These are phyloP conservation scores for Vigna angularis DNA, from an alignment of 306 rosid species.

Conservation along the genomic window DNA sequence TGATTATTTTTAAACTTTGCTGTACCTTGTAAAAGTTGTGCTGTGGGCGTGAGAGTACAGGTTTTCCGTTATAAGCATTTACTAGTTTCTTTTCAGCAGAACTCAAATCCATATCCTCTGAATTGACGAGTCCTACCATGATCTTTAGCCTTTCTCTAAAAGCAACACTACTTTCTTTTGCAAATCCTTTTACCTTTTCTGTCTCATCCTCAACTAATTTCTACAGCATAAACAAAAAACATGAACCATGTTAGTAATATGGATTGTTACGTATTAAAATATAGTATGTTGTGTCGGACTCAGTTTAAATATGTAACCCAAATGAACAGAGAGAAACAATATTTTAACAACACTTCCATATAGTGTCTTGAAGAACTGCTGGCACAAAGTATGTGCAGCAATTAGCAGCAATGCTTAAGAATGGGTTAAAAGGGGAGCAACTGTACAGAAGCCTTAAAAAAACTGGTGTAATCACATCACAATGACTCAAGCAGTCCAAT, in stretches of 20 bases:
- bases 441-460: background rate
- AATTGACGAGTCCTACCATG: conserved; percentile 87
- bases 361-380: background rate
- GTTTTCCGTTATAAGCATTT: conserved; percentile 84
- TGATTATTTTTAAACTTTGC: background rate
- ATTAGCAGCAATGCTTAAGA: background rate
- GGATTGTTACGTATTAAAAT: background rate
- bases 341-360: background rate
- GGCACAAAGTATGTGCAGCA: background rate
- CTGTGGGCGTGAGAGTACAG: conserved; percentile 95
- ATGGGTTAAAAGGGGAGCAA: background rate
- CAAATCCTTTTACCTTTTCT: conserved; percentile 87
- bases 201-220: conserved; percentile 84
- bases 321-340: background rate
- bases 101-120: conserved; percentile 83
- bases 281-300: background rate
- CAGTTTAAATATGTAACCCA: background rate
- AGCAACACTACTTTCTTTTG: conserved; percentile 74
- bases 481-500: background rate
- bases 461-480: background rate
- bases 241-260: conserved; percentile 22
- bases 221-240: conserved; percentile 51
- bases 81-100: conserved; percentile 85
- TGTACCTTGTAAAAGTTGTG: conserved; percentile 81
- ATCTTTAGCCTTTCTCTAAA: conserved; percentile 93